phyloP scores from a whole-genome alignment of 192 early-diverging fungal species.

The Allomyces macrogynus region DNA sequence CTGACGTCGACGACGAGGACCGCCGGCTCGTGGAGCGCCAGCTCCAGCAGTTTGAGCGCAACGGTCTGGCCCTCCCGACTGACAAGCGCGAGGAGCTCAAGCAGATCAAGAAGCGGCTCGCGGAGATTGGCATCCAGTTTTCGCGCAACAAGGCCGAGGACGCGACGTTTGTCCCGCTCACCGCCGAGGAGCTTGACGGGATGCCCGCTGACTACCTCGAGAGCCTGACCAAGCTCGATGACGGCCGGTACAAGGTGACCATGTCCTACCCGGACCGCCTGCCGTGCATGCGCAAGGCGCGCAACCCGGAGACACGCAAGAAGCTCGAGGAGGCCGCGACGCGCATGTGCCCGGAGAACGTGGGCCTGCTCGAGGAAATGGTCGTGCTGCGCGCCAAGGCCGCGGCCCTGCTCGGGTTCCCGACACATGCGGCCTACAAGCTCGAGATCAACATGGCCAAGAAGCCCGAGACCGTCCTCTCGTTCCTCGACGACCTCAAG shows the following conservation, averaged over 20 bases:
- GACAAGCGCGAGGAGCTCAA: slow-evolving; percentile 37
- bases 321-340: slow-evolving; percentile 24
- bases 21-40: slow-evolving; percentile 47
- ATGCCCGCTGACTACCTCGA: slow-evolving; percentile 26
- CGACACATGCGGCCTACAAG: slow-evolving; percentile 44
- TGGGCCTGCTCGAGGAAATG: slow-evolving; percentile 34
- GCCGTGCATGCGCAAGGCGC: slow-evolving; percentile 10
- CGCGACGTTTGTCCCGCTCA: slow-evolving; percentile 23
- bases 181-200: slow-evolving; percentile 42
- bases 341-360: slow-evolving; percentile 36
- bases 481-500: slow-evolving; percentile 45
- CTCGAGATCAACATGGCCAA: slow-evolving; percentile 76
- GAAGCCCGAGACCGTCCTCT: slow-evolving; percentile 30
- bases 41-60: slow-evolving; percentile 38
- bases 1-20: slow-evolving; percentile 32
- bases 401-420: slow-evolving; percentile 44
- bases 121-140: slow-evolving; percentile 48
- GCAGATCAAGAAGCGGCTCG: slow-evolving; percentile 40
- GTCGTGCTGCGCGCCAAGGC: slow-evolving; percentile 27
- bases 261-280: not conserved
- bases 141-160: slow-evolving; percentile 49
- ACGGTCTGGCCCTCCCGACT: slow-evolving; percentile 45
- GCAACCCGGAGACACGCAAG: slow-evolving; percentile 16
- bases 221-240: slow-evolving; percentile 4
- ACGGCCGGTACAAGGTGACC: not conserved